Percentiles rank a stretch among this genome's conserved stretches.
These are phyloP conservation scores for Clonostachys byssicola DNA, from an alignment of 2,329 filamentous ascomycete species.

Conservation along the genomic window DNA sequence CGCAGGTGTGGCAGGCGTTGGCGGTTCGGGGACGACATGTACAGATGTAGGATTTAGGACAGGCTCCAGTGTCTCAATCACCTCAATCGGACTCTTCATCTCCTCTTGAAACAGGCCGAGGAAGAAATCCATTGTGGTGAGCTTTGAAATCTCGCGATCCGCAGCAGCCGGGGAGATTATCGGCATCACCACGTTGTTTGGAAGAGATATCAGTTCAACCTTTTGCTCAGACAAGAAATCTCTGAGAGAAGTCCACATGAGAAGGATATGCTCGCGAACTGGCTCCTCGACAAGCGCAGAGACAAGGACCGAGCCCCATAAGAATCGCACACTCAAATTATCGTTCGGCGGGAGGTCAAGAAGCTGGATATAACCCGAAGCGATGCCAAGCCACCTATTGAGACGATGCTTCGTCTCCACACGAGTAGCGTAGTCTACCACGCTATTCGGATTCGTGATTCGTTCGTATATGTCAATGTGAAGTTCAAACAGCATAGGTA, in stretches of 20 bases:
- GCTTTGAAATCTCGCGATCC: conserved; percentile 84
- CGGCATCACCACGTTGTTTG: conserved; percentile 86
- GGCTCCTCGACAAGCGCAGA: conserved; percentile 49
- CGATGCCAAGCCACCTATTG: conserved; percentile 46
- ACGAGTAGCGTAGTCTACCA: conserved; percentile 42
- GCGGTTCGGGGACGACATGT: conserved; percentile 15
- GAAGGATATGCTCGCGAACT: conserved; percentile 50
- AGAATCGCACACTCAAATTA: conserved; percentile 43
- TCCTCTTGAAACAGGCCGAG: conserved; percentile 83
- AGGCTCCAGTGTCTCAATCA: conserved; percentile 91
- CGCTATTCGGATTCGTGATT: conserved; percentile 52
- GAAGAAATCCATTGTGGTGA: conserved; percentile 97
- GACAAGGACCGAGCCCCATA: conserved; percentile 53
- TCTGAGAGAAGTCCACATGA: conserved; percentile 54
- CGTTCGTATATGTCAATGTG: conserved; percentile 58
- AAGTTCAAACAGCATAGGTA: conserved; percentile 58
- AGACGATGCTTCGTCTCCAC: conserved; percentile 45
- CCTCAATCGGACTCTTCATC: conserved; percentile 71
- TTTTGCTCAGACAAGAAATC: conserved; percentile 40
- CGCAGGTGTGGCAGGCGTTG: not conserved
- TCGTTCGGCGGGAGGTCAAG: conserved; percentile 25
- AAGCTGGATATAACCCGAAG: conserved; percentile 36
- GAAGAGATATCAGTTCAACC: conserved; percentile 50
- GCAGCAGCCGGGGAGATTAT: conserved; percentile 80
- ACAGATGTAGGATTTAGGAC: conserved; percentile 73